Conservation (phyloP, 257 asterid genomes). For the Vinca minor region DNA sequence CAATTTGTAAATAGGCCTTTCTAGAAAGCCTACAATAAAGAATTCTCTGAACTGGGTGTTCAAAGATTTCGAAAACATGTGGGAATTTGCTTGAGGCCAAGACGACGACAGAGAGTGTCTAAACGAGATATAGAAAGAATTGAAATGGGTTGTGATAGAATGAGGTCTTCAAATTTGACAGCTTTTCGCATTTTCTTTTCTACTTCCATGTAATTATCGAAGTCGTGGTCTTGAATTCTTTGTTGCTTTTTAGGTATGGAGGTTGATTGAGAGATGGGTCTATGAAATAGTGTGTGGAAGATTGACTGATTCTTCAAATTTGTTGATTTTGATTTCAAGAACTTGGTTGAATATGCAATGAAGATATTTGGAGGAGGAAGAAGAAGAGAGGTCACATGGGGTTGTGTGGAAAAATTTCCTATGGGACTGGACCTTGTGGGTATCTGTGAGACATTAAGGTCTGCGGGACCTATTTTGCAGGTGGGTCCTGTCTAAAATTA, state of each 20-base stretch:
- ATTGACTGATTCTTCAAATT: background rate
- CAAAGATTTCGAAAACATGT: conserved; percentile 76
- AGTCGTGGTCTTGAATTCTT: conserved; percentile 75
- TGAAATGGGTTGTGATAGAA: conserved; percentile 50
- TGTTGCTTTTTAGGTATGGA: conserved; percentile 69
- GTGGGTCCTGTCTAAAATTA: too few relatives aligned
- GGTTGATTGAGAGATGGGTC: conserved; percentile 67
- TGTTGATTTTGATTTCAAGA: conserved; percentile 9
- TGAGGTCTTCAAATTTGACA: conserved; percentile 57
- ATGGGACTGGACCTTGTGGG: too few relatives aligned
- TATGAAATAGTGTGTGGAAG: background rate
- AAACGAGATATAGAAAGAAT: conserved; percentile 56
- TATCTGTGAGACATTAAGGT: too few relatives aligned
- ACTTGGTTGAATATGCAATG: conserved; percentile 5
- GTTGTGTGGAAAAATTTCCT: too few relatives aligned
- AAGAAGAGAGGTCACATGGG: too few relatives aligned
- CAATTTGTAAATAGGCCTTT: conserved; percentile 50
- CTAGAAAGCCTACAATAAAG: conserved; percentile 62
- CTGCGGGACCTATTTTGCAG: too few relatives aligned
- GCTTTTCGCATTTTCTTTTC: conserved; percentile 72
- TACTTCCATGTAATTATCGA: conserved; percentile 75
- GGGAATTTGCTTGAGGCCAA: conserved; percentile 76
- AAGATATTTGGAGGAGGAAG: too few relatives aligned
- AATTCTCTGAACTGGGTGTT: conserved; percentile 85
- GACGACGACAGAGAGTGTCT: conserved; percentile 53